phyloP scores from a whole-genome alignment of 176 grass and related monocot species.

The Oropetium thomaeum region DNA sequence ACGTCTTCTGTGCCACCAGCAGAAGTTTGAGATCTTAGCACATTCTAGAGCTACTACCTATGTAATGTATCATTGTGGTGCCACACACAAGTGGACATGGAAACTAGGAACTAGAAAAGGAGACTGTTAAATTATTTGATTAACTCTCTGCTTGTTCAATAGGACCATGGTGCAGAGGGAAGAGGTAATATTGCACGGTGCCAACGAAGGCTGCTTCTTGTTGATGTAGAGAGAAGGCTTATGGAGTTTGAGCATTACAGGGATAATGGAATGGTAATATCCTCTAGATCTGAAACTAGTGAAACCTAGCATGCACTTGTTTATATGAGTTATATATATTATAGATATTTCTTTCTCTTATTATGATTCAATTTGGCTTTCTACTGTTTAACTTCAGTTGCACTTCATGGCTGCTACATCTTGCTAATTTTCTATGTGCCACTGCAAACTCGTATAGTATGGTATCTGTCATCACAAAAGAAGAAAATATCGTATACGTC shows the following conservation, averaged over 20 bases:
- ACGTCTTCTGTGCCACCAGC: neutral
- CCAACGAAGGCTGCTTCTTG: conserved; percentile 82
- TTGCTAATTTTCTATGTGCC: too few species aligned
- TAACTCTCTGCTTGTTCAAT: conserved; percentile 30
- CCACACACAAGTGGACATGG: neutral
- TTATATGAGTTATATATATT: conserved; percentile 3
- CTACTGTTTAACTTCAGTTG: conserved; percentile 18
- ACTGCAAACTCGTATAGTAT: too few species aligned
- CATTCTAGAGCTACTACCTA: neutral
- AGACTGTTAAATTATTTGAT: conserved; percentile 26
- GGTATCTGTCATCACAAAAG: too few species aligned
- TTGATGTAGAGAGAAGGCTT: conserved; percentile 81
- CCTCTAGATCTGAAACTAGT: conserved; percentile 6
- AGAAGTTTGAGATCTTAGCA: neutral
- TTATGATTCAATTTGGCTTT: conserved; percentile 10
- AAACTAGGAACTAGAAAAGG: conserved; percentile 9
- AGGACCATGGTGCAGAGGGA: conserved; percentile 91
- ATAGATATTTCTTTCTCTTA: neutral
- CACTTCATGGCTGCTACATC: too few species aligned
- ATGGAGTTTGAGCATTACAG: conserved; percentile 70
- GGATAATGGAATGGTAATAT: conserved; percentile 74
- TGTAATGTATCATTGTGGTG: neutral
- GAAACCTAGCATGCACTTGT: neutral
- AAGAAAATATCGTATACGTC: too few species aligned
- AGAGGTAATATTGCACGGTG: conserved; percentile 78